Evolutionary conservation across 2,329 filamentous ascomycete genomes (phyloP), one percentile per base, ranked within the genome.

Genomic region (Pseudocercospora pini-densiflorae): DNA sequence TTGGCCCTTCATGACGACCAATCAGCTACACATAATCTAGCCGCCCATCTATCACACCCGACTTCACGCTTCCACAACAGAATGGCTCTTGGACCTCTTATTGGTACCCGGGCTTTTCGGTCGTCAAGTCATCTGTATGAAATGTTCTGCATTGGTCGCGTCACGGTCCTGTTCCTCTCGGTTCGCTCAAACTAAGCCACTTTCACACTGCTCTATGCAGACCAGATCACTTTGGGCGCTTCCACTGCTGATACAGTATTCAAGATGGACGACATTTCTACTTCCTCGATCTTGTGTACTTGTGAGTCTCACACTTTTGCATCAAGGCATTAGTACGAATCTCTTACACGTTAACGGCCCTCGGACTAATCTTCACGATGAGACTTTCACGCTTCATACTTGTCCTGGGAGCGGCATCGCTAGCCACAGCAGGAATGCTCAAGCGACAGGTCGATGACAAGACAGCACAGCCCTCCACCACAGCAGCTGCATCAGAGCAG

Each of bases 51-150:
- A 61, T 54, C 63, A 61, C 63, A 57, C 43, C 49, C 61, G 59
- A 61, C 61, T 58, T 66, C 64, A 63, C 64, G 23, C 55, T 43
- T 62, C 47, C 64, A 66, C 64, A 33, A 40, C 63, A 66, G 51
- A 40, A n/a, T 54, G 49, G 51, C 24, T 19, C 40, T 59, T 47
- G 43, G 19, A 40, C 27, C 31, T 55, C 53, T 66, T 36, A 63
- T 66, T 66, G 64, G 64, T 33, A 53, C 21, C 16, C 43, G 27
- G 27, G 43, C 43, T 10, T 19, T 16, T n/a, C 31, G 24, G 49
- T n/a, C 63, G 40, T 51, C 51, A 31, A 40, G 33, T 40, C 54
- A 58, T 36, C 54, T 5, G 54, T n/a, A 9, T 47, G 23, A 65
- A 16, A 54, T 29, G 53, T 19, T 49, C 21, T 59, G 62, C 57